Evolutionary conservation across 192 early-diverging fungal genomes (phyloP).

Genomic region (Entomortierella chlamydospora): DNA sequence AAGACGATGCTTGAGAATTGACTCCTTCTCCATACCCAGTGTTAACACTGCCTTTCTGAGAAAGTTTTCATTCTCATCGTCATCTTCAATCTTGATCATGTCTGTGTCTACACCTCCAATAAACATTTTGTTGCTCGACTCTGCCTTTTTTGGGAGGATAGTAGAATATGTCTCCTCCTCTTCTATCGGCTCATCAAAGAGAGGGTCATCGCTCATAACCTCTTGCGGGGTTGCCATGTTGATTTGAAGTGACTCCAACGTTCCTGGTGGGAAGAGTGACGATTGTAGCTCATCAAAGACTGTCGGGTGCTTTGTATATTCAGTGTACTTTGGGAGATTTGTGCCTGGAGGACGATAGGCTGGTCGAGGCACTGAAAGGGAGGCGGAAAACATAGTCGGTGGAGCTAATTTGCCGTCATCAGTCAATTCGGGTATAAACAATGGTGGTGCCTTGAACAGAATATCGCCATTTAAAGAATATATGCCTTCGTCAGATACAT

Average conservation of each 20-base stretch:
- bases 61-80: not conserved
- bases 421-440: slow-evolving; percentile 20
- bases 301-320: slow-evolving; percentile 38
- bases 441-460: slow-evolving; percentile 46
- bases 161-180: slow-evolving; percentile 3
- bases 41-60: slow-evolving; percentile 5
- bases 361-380: slow-evolving; percentile 33
- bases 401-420: slow-evolving; percentile 20
- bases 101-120: not conserved
- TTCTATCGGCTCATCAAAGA: slow-evolving; percentile 29
- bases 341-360: slow-evolving; percentile 44
- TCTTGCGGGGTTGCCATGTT: slow-evolving; percentile 54
- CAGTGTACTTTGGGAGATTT: slow-evolving; percentile 36
- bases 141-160: too few species aligned
- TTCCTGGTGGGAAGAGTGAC: slow-evolving; percentile 46
- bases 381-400: slow-evolving; percentile 6
- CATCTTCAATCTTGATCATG: slow-evolving; percentile 6
- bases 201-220: slow-evolving; percentile 37
- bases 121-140: not conserved
- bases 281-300: slow-evolving; percentile 52
- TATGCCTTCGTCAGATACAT: slow-evolving; percentile 9
- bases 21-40: slow-evolving; percentile 16
- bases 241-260: slow-evolving; percentile 35
- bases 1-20: slow-evolving; percentile 17
- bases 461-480: slow-evolving; percentile 32